Evolutionary conservation across 2,329 filamentous ascomycete genomes (phyloP), one percentile per base, ranked within the genome.

Genomic region (Teratosphaeria viscida): DNA sequence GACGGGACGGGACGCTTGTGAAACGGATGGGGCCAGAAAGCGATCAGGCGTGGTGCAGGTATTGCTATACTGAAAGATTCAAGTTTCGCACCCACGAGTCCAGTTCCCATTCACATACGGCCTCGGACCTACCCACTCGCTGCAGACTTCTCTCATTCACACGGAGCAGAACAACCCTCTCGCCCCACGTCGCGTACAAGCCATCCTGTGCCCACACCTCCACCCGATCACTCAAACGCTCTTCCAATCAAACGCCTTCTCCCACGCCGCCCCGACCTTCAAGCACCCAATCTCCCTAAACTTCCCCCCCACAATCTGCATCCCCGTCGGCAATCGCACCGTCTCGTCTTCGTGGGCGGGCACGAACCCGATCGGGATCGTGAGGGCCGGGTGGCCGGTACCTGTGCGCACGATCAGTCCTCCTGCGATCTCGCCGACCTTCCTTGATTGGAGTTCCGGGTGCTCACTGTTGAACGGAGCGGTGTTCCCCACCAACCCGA

Each of bases 331-430:
- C 49, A 72, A 55, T 60, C 61, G 70, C 1, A 69, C 64, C 32
- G 29, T 58, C 29, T 60, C 55, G 27, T 66, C 61, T 5, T 65
- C 64, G 10, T 56, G 47, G 12, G 61, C 61, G 12, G 61, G 59
- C 7, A 64, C 60, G 43, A 63, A 66, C 1, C 68, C 67, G 2
- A 65, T 76, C 69, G 78, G 78, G 52, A 81, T 74, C 26, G 71
- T 74, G 61, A 81, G 64, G 0, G 73, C 78, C 1, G 78, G 77
- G 67, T 81, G 78, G 0, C 78, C 78, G 0, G 59, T 61, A 43
- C 47, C 57, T 59, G 19, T 34, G 37, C 5, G 19, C 3, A 57
- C 4, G 5, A 52, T 27, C 27, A 57, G 19, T 16, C 14, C 23
- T 23, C 23, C 23, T 23, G 23, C 23, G 23, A 23, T 23, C 23